Evolutionary conservation across 345 rosid genomes (phyloP).

Genomic region (Populus pruinosa): DNA sequence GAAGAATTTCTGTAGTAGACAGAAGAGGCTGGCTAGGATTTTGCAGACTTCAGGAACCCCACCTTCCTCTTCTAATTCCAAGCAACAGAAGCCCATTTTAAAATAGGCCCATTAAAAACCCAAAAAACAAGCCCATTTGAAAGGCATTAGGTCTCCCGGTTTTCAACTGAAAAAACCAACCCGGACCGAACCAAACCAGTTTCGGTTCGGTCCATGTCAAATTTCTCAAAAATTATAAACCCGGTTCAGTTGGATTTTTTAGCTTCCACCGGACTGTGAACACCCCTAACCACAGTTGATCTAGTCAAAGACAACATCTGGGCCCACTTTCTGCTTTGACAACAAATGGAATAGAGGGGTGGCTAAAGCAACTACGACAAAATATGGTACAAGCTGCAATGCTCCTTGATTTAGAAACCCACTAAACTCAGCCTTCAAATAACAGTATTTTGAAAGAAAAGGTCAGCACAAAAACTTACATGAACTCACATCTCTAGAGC

Average conservation of each 20-base stretch:
- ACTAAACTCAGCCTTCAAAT: not conserved
- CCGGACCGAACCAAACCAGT: no score
- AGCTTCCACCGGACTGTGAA: no score
- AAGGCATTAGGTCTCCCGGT: no score
- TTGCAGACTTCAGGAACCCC: slow-evolving; percentile 44
- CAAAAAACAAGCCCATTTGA: no score
- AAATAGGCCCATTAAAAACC: no score
- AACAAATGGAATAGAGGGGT: not conserved
- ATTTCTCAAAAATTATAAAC: no score
- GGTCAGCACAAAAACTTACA: slow-evolving; percentile 25
- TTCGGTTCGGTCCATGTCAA: no score
- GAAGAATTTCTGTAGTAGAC: slow-evolving; percentile 89
- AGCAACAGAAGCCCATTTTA: slow-evolving; percentile 16
- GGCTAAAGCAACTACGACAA: not conserved
- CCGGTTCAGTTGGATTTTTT: no score
- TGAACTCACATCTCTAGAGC: slow-evolving; percentile 21
- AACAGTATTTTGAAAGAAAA: not conserved
- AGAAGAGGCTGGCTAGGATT: slow-evolving; percentile 75
- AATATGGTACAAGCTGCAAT: not conserved
- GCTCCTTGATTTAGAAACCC: not conserved
- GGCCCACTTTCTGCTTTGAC: not conserved
- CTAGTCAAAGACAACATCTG: not conserved
- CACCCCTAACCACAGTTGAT: no score
- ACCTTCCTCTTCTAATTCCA: slow-evolving; percentile 36
- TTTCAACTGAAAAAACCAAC: no score